Conservation (phyloP, 768 basidiomycete species). For the Serpula lacrymans region DNA sequence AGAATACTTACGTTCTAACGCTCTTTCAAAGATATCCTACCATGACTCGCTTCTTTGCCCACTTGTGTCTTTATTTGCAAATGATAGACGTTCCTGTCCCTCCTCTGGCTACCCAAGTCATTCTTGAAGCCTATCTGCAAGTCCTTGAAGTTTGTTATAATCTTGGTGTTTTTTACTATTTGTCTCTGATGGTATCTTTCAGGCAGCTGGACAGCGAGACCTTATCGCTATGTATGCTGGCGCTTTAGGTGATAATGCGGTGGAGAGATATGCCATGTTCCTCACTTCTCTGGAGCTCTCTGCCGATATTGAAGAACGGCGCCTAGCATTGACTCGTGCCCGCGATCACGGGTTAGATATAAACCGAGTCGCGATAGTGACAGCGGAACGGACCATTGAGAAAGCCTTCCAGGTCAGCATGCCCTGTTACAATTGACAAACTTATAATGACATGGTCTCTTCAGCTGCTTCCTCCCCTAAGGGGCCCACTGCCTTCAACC, state of each 20-base stretch:
- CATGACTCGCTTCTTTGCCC: constrained; percentile 89
- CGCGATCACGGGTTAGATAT: constrained; percentile 84
- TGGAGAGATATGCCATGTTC: constrained; percentile 91
- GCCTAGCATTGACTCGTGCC: constrained; percentile 68
- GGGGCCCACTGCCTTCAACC: constrained; percentile 60
- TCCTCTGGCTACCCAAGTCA: constrained; percentile 68
- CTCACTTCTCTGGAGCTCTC: constrained; percentile 71
- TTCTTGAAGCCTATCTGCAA: constrained; percentile 85
- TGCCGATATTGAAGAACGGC: constrained; percentile 61
- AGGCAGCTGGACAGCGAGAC: constrained; percentile 75
- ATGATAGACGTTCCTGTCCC: constrained; percentile 77
- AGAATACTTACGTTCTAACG: constrained; percentile 8
- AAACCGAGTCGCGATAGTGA: constrained; percentile 70
- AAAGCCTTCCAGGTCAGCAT: constrained; percentile 56
- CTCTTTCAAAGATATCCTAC: constrained; percentile 51
- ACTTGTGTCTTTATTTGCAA: constrained; percentile 84
- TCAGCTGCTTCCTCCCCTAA: constrained; percentile 51
- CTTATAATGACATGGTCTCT: no score
- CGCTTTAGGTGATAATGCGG: constrained; percentile 84
- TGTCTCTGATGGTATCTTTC: constrained; percentile 3
- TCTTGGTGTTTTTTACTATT: neutral
- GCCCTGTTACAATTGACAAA: no score
- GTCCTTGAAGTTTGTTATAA: constrained; percentile 67
- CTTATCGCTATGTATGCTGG: constrained; percentile 94
- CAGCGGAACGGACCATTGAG: constrained; percentile 77